phyloP scores from a whole-genome alignment of 345 rosid genomes.

The Hypericum perforatum region DNA sequence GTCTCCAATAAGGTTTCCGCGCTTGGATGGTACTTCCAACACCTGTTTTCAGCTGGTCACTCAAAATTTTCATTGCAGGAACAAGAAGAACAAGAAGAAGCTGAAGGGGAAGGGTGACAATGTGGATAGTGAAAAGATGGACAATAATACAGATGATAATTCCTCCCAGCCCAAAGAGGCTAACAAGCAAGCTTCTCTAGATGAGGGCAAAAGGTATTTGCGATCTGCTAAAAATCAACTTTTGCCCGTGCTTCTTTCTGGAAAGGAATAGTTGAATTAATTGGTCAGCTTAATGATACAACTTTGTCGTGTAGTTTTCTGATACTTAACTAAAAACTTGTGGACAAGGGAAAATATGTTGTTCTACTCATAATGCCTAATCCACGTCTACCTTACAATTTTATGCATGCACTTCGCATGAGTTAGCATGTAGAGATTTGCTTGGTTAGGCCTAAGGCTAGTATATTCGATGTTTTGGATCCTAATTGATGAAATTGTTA shows the following conservation, averaged over 20 bases:
- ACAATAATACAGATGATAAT: conserved; percentile 8
- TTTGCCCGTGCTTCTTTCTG: not conserved
- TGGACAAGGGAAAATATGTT: no score
- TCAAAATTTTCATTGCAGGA: conserved; percentile 29
- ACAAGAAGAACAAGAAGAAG: conserved; percentile 53
- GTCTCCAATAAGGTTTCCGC: conserved; percentile 1
- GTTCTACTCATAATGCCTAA: no score
- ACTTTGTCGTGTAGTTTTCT: no score
- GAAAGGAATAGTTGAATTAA: no score
- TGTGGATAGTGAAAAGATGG: conserved; percentile 16
- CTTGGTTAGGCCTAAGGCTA: conserved; percentile 3
- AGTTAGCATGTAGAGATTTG: not conserved
- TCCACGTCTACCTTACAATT: no score
- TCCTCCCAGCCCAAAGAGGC: conserved; percentile 22
- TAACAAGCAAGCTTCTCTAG: conserved; percentile 25
- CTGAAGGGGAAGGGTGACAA: conserved; percentile 33
- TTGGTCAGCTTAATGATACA: no score
- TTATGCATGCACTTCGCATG: not conserved
- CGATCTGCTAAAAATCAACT: not conserved
- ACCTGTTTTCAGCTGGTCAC: not conserved
- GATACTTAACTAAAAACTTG: no score
- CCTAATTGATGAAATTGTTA: conserved; percentile 14
- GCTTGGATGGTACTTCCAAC: conserved; percentile 2
- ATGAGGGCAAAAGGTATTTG: conserved; percentile 26
- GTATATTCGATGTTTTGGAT: not conserved